Conservation (phyloP, 768 basidiomycete species). For the Termitomyces titanicus region DNA sequence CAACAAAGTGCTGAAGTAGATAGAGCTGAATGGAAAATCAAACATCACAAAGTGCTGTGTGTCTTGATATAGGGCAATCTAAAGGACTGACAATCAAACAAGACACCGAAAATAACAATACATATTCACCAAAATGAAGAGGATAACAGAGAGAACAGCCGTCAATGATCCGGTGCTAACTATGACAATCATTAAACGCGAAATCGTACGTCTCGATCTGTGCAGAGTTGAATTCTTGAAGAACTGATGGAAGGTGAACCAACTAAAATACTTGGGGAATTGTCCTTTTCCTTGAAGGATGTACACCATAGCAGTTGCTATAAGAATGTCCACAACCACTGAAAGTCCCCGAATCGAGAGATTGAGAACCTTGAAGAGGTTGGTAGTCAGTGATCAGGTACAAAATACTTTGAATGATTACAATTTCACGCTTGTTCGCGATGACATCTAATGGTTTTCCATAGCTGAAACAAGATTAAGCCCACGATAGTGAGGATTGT, state of each 20-base stretch:
- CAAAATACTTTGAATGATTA: background rate
- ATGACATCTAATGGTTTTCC: background rate
- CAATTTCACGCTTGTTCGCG: background rate
- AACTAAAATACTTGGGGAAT: background rate
- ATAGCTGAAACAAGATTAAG: background rate
- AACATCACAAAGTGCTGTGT: background rate
- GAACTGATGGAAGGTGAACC: background rate
- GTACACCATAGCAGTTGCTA: background rate
- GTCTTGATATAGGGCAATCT: background rate
- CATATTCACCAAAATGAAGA: background rate
- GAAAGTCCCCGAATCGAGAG: background rate
- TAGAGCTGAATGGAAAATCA: background rate
- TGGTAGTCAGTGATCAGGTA: background rate
- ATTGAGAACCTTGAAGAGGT: background rate
- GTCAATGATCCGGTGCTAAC: background rate
- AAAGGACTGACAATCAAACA: background rate
- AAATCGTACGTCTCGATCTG: background rate
- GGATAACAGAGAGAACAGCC: background rate
- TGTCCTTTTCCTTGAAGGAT: background rate
- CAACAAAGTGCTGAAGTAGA: slow-evolving; percentile 2
- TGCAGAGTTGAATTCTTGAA: no score
- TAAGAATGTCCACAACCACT: background rate
- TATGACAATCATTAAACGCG: background rate
- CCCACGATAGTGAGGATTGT: no score
- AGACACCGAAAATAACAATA: background rate